Evolutionary conservation across 176 grass and related monocot species (phyloP).

Genomic region (Echinochloa phyllopogon): DNA sequence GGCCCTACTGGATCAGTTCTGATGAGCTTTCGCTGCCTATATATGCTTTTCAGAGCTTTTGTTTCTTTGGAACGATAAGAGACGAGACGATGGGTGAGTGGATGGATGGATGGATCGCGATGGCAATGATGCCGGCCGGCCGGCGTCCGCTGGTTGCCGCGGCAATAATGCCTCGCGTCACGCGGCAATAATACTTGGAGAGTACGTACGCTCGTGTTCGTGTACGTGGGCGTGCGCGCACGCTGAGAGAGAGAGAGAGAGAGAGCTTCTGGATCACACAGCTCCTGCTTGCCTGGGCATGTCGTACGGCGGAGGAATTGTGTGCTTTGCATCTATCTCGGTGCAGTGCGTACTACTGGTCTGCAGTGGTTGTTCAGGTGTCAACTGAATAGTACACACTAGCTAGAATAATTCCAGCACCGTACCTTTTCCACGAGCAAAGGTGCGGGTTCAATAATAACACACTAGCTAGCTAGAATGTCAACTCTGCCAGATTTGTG

Average conservation of each 20-base stretch:
- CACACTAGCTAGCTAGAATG: too few species aligned
- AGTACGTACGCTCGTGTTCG: not conserved
- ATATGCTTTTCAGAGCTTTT: too few species aligned
- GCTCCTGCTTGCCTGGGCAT: not conserved
- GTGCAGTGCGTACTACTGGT: not conserved
- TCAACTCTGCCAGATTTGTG: too few species aligned
- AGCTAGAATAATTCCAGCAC: not conserved
- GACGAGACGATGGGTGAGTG: too few species aligned
- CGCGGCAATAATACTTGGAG: too few species aligned
- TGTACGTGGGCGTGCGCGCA: not conserved
- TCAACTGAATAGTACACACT: not conserved
- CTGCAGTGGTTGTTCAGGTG: not conserved
- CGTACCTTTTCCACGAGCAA: not conserved
- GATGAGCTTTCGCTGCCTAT: too few species aligned
- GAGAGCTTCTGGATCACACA: not conserved
- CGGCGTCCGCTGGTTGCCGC: not conserved
- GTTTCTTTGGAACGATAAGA: too few species aligned
- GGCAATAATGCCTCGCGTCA: constrained; percentile 15
- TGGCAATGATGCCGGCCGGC: too few species aligned
- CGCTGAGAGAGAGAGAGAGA: not conserved
- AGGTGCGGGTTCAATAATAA: not conserved
- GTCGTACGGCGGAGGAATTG: not conserved
- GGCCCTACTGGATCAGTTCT: too few species aligned
- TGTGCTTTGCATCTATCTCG: not conserved
- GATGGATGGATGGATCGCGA: too few species aligned